phyloP scores from a whole-genome alignment of 805 yeast species.

The Schizosaccharomyces octosporus region DNA sequence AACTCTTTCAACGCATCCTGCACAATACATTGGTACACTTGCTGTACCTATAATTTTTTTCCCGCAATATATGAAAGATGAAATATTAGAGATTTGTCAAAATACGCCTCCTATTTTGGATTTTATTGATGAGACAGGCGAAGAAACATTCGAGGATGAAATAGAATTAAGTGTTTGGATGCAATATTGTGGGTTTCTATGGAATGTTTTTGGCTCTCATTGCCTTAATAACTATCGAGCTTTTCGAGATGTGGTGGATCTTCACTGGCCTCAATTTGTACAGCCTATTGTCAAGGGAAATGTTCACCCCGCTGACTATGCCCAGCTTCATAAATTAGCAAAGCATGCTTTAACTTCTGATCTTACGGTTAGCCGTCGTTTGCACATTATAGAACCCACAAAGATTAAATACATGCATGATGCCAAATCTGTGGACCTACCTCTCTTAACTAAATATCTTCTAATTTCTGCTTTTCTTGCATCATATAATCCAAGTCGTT shows the following conservation, averaged over 20 bases:
- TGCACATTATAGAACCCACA: neutral
- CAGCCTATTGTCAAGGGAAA: neutral
- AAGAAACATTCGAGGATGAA: neutral
- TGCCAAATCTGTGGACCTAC: neutral
- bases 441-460: neutral
- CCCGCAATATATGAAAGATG: neutral
- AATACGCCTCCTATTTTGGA: neutral
- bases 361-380: neutral
- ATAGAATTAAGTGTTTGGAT: neutral
- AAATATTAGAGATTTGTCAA: neutral
- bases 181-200: neutral
- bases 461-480: constrained; percentile 2
- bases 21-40: neutral
- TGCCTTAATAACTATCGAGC: neutral
- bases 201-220: neutral
- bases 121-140: neutral
- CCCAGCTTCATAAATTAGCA: neutral
- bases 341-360: neutral
- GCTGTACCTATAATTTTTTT: neutral
- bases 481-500: neutral
- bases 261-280: neutral
- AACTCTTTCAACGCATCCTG: neutral
- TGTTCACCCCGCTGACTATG: neutral
- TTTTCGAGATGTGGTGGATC: neutral
- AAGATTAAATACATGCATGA: neutral